phyloP scores from a whole-genome alignment of 306 rosid genomes.

The Gillenia trifoliata region DNA sequence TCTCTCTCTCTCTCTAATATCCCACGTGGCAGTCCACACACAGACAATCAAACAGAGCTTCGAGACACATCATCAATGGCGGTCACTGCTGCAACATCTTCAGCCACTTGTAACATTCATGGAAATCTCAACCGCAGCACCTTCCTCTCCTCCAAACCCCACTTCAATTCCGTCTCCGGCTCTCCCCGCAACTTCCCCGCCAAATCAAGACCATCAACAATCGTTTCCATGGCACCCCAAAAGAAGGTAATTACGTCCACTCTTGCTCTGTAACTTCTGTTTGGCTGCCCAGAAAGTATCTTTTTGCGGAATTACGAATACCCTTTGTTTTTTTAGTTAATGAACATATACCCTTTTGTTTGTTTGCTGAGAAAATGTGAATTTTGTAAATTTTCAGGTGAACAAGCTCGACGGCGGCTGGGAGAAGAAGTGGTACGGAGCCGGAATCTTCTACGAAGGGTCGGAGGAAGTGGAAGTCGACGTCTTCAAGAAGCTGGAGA shows the following conservation, averaged over 20 bases:
- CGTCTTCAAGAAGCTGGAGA: constrained; percentile 89
- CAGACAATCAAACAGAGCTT: background rate
- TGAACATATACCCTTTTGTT: background rate
- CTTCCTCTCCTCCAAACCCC: constrained; percentile 28
- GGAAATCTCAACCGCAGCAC: constrained; percentile 21
- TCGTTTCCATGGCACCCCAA: constrained; percentile 72
- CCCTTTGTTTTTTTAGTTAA: background rate
- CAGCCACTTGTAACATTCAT: constrained; percentile 35
- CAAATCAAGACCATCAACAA: constrained; percentile 29
- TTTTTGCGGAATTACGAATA: background rate
- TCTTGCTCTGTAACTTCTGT: background rate
- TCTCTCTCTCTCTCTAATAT: background rate
- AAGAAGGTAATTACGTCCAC: constrained; percentile 50
- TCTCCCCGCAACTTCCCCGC: constrained; percentile 12
- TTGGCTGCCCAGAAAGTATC: constrained; percentile 1
- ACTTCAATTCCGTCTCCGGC: background rate
- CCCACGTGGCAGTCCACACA: constrained; percentile 58
- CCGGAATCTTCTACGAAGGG: constrained; percentile 90
- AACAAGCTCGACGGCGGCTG: constrained; percentile 70
- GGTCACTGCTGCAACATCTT: constrained; percentile 46
- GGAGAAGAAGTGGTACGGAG: constrained; percentile 91
- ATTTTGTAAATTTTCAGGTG: constrained; percentile 40
- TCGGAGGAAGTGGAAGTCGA: constrained; percentile 80
- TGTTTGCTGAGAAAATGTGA: constrained; percentile 1
- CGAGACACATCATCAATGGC: constrained; percentile 44